Conservation (phyloP, 768 basidiomycete species). For the Boletus tylopilopsis region DNA sequence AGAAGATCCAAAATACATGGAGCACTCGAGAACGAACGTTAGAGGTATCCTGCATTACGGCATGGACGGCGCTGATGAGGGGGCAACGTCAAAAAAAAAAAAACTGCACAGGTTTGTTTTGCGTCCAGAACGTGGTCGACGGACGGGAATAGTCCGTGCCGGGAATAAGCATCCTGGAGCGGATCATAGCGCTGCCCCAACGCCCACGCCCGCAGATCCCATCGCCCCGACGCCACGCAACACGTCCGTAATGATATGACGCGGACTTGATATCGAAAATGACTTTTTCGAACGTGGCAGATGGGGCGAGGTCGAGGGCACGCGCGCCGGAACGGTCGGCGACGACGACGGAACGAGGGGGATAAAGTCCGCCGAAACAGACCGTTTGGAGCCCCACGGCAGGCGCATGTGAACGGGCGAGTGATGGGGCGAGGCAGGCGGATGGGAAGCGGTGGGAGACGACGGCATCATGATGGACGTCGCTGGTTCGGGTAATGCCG, state of each 20-base stretch:
- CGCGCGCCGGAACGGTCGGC: background rate
- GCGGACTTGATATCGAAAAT: constrained; percentile 12
- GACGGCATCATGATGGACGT: background rate
- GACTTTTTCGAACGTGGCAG: constrained; percentile 14
- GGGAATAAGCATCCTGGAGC: too few relatives aligned
- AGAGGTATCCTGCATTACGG: too few relatives aligned
- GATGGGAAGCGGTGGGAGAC: background rate
- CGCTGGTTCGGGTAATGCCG: background rate
- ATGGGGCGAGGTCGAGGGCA: constrained; percentile 7
- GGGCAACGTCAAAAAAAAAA: too few relatives aligned
- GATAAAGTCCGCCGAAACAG: background rate
- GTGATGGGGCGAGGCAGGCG: background rate
- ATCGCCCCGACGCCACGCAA: constrained; percentile 44
- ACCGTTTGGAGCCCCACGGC: constrained; percentile 9
- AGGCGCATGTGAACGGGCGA: constrained; percentile 5
- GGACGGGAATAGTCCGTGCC: too few relatives aligned
- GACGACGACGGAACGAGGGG: background rate
- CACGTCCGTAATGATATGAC: constrained; percentile 34
- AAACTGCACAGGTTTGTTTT: too few relatives aligned
- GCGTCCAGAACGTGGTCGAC: too few relatives aligned
- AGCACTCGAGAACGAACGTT: too few relatives aligned
- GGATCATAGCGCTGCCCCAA: background rate
- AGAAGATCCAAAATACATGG: too few relatives aligned
- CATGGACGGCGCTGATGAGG: too few relatives aligned
- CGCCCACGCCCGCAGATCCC: background rate